Percentiles rank a stretch among this genome's conserved stretches.
Conservation (phyloP, 1,284 basidiomycete species). For the Amylostereum chailletii region DNA sequence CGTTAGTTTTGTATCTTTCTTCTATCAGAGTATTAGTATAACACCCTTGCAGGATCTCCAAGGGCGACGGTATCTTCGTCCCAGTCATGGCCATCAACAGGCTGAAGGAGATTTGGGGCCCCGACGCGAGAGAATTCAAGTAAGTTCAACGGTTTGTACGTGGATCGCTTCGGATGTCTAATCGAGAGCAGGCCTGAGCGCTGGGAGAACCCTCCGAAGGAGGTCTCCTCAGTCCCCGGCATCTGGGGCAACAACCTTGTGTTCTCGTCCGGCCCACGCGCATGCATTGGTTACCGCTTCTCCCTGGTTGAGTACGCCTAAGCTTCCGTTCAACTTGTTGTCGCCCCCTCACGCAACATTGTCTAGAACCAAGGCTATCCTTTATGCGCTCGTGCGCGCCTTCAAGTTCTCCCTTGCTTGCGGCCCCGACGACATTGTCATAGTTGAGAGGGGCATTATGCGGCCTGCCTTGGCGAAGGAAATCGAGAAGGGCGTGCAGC, state of each 20-base stretch:
- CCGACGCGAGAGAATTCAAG: constrained; percentile 19
- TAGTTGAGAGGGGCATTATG: constrained; percentile 10
- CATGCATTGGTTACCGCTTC: constrained; percentile 65
- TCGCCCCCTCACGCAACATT: neutral
- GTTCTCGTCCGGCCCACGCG: constrained; percentile 50
- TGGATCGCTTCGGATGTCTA: constrained; percentile 1
- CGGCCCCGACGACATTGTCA: constrained; percentile 26
- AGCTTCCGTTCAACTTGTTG: neutral
- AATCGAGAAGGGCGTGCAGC: neutral
- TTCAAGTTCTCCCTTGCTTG: constrained; percentile 48
- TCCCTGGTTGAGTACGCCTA: constrained; percentile 46
- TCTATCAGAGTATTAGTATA: constrained; percentile 1
- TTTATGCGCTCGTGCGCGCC: constrained; percentile 25
- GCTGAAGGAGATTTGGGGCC: constrained; percentile 19
- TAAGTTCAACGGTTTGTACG: neutral
- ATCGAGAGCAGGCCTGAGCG: constrained; percentile 17
- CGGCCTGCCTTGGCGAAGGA: neutral
- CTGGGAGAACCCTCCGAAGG: constrained; percentile 8
- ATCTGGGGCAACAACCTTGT: constrained; percentile 28
- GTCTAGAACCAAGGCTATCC: neutral
- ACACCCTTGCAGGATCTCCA: neutral
- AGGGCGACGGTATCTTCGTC: constrained; percentile 7
- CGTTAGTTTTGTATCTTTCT: constrained; percentile 10
- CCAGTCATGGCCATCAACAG: constrained; percentile 17
- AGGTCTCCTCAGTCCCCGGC: neutral